phyloP scores from a whole-genome alignment of 163 green algal genomes.

The Scenedesmus sp. region DNA sequence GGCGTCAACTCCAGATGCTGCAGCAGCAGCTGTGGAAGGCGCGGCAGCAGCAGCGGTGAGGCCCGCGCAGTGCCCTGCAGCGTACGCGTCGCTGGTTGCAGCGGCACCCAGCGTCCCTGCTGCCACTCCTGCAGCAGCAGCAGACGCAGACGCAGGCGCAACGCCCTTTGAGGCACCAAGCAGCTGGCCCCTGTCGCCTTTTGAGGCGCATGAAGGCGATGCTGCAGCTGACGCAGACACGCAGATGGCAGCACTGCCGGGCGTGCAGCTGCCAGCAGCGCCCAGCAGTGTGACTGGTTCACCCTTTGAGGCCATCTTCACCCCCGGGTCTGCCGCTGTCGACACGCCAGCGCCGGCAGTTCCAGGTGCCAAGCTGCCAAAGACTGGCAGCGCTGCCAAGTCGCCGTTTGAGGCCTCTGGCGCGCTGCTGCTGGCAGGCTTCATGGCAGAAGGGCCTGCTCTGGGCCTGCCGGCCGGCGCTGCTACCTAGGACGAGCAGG shows the following conservation, averaged over 20 bases:
- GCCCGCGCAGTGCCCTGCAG: neutral
- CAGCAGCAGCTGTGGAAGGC: neutral
- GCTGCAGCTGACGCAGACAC: no score
- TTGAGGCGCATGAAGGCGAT: no score
- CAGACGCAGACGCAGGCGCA: neutral
- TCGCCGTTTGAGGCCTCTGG: neutral
- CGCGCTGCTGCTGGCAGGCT: neutral
- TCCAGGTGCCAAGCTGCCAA: neutral
- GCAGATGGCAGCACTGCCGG: no score
- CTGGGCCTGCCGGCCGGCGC: neutral
- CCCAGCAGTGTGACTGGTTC: neutral
- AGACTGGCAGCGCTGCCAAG: neutral
- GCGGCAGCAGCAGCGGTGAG: neutral
- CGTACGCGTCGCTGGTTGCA: neutral
- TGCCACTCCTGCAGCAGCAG: neutral
- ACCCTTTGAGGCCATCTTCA: neutral
- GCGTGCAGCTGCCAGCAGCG: neutral
- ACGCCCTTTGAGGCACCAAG: neutral
- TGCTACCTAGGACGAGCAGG: neutral
- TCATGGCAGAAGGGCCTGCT: neutral
- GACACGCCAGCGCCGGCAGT: neutral
- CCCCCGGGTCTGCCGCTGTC: neutral
- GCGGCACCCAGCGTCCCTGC: neutral
- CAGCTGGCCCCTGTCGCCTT: neutral
- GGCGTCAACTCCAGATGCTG: neutral